These are phyloP conservation scores for Dovyalis caffra DNA, from an alignment of 345 rosid genomes.

Conservation along the genomic window DNA sequence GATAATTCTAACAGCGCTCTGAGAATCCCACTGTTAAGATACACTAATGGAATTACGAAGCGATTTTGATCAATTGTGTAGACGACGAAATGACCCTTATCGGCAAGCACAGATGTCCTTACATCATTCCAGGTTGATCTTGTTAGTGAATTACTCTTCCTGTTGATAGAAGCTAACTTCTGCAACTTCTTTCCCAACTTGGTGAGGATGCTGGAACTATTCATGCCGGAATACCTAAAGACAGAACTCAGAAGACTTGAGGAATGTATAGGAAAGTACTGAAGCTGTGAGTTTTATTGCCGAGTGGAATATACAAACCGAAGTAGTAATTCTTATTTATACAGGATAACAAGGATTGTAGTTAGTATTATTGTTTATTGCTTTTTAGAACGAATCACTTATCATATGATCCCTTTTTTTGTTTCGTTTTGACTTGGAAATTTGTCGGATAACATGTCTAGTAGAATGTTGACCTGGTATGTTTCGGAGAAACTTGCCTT, in stretches of 20 bases:
- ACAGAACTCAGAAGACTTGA: not conserved
- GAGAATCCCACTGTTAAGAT: conserved; percentile 8
- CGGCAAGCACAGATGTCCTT: not conserved
- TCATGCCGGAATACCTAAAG: not conserved
- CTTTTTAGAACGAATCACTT: not conserved
- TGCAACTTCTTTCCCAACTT: not conserved
- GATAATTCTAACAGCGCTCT: conserved; percentile 18
- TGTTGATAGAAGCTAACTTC: not conserved
- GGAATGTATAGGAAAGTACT: not conserved
- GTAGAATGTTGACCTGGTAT: not conserved
- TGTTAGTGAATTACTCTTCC: not conserved
- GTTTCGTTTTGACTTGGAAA: too few species aligned
- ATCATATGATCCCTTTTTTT: too few species aligned
- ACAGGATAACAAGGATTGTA: not conserved
- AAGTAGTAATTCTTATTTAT: too few species aligned
- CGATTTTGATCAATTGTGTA: conserved; percentile 8
- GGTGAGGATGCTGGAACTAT: not conserved
- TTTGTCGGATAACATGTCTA: too few species aligned
- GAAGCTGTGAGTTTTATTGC: too few species aligned
- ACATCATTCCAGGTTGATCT: not conserved
- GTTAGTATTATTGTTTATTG: not conserved
- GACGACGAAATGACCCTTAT: conserved; percentile 16
- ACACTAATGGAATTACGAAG: conserved; percentile 8
- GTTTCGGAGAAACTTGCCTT: not conserved
- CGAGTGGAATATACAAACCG: too few species aligned